Evolutionary conservation across 228 moss, liverwort and hornwort genomes (phyloP).

Genomic region (Sphagnum magellanicum): DNA sequence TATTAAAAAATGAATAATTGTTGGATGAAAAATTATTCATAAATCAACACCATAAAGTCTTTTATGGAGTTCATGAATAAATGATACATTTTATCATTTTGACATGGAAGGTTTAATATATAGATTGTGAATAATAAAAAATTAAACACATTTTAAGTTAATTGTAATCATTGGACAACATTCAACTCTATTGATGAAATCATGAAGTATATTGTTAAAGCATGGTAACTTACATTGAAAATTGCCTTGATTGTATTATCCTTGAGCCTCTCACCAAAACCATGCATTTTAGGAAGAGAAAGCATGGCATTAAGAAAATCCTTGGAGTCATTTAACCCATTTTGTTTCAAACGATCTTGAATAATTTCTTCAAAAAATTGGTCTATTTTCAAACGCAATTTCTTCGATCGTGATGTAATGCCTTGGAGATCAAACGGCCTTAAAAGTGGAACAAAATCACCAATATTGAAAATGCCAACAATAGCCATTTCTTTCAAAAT

Average conservation of each 20-base stretch:
- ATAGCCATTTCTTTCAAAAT: neutral
- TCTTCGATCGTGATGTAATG: neutral
- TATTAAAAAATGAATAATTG: too few relatives aligned
- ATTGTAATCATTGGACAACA: too few relatives aligned
- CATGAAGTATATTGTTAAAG: neutral
- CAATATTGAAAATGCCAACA: constrained; percentile 1
- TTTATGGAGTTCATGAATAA: too few relatives aligned
- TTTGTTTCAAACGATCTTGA: neutral
- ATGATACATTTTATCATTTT: too few relatives aligned
- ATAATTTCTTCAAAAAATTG: neutral
- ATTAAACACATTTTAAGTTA: too few relatives aligned
- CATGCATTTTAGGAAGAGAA: neutral
- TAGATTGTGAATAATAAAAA: too few relatives aligned
- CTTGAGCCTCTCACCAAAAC: neutral
- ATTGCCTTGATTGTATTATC: constrained; percentile 2
- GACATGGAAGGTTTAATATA: too few relatives aligned
- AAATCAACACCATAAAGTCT: too few relatives aligned
- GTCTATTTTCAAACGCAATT: neutral
- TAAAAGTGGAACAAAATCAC: neutral
- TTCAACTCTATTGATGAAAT: too few relatives aligned
- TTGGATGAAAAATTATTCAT: too few relatives aligned
- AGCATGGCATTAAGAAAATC: constrained; percentile 3
- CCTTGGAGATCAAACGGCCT: constrained; percentile 7
- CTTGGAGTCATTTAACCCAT: neutral
- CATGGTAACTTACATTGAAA: neutral